Evolutionary conservation across 2,329 filamentous ascomycete species (phyloP), one percentile per base, ranked within the genome.

Genomic region (Penicillium polonicum): DNA sequence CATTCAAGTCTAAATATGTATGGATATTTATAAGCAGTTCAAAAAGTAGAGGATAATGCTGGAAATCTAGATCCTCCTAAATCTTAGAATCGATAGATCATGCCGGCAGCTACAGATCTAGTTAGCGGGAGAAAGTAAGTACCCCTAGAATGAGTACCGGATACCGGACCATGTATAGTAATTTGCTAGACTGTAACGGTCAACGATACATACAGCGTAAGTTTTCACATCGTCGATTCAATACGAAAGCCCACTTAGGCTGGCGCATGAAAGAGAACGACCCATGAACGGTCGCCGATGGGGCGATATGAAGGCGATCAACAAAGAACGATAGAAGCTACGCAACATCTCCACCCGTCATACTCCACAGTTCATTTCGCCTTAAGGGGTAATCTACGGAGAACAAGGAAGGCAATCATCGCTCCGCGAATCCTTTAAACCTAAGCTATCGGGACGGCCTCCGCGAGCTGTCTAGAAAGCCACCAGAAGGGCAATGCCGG

Each of bases 401-500:
- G 31, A 33, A 33, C 19, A 33, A 19, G 35, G 8, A 39, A 23
- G 5, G 3, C 31, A 27, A 48, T 29, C 19, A 15, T 31, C 5
- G 25, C 25, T 27, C 33, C 4, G 19, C 29, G 12, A 41, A 27
- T 38, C 38, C 21, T 29, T 23, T 8, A 51, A 51, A 50, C 15
- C 52, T 53, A 60, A 58, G 36, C 43, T 41, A 46, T 42, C 57
- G 56, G 58, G 19, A 50, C 50, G 6, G 9, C 45, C 57, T 56
- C 61, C 59, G 62, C 56, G 53, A 55, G 27, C 33, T 48, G 48
- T 43, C 48, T 44, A 53, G 41, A 54, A 51, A 43, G 43, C 49
- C 48, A 49, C 44, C 39, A 55, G 35, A 55, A 52, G 52, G 52
- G 48, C 33, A 44, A 42, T 15, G 25, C 10, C 25, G 17, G 55